These are phyloP conservation scores for Moricandia arvensis DNA, from an alignment of 345 rosid species.

Conservation along the genomic window DNA sequence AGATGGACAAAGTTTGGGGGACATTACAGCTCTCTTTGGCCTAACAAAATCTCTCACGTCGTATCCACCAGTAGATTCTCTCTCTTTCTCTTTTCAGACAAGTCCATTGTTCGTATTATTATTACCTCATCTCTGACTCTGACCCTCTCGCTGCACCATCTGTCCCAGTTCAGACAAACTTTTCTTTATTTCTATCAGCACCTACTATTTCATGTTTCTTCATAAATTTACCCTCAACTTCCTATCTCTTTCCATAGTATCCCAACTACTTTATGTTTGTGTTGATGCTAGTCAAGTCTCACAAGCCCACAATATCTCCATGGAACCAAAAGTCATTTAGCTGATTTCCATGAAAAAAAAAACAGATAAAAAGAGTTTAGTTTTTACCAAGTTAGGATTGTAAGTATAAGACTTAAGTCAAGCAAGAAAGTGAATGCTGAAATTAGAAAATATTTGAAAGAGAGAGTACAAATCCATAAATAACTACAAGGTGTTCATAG, in stretches of 20 bases:
- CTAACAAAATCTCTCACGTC: conserved; percentile 33
- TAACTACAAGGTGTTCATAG: conserved; percentile 8
- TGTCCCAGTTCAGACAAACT: conserved; percentile 29
- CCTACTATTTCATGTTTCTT: background rate
- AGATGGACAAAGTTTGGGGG: background rate
- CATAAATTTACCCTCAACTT: conserved; percentile 13
- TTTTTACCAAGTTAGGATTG: conserved; percentile 15
- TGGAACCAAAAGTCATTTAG: background rate
- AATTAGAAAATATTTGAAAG: conserved; percentile 12
- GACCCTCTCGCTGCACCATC: conserved; percentile 35
- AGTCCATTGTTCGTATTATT: conserved; percentile 24
- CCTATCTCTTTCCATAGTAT: background rate
- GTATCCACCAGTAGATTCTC: conserved; percentile 27
- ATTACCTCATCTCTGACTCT: conserved; percentile 33
- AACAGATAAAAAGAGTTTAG: background rate
- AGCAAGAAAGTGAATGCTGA: conserved; percentile 10
- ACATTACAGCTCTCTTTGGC: conserved; percentile 28
- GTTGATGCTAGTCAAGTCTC: conserved; percentile 13
- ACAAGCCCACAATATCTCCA: background rate
- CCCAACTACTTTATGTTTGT: background rate
- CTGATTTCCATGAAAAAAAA: background rate
- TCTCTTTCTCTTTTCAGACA: conserved; percentile 13
- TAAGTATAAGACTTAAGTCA: background rate
- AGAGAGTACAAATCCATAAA: conserved; percentile 20
- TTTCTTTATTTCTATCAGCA: background rate